These are phyloP conservation scores for Strombidium stylifer DNA, from an alignment of 73 alveolate genomes.

Conservation along the genomic window DNA sequence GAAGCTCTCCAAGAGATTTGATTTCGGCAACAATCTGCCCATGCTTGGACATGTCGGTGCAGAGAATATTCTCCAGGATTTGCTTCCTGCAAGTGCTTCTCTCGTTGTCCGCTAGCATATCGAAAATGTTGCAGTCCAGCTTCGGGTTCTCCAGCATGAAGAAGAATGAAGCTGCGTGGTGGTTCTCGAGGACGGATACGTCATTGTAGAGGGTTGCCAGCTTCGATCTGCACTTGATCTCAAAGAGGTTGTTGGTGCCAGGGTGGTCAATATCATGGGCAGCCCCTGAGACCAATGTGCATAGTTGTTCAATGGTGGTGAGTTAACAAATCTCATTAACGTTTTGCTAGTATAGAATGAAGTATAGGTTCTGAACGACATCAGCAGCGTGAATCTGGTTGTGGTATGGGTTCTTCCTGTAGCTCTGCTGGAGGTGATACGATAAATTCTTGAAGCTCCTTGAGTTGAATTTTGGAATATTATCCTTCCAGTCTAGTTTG, in stretches of 20 bases:
- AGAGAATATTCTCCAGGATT: slow-evolving; percentile 60
- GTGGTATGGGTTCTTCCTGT: too few relatives aligned
- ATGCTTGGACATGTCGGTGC: slow-evolving; percentile 81
- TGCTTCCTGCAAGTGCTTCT: slow-evolving; percentile 45
- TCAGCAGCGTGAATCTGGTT: slow-evolving; percentile 77
- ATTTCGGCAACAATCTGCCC: slow-evolving; percentile 32
- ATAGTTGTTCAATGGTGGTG: slow-evolving; percentile 12
- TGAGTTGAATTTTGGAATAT: too few relatives aligned
- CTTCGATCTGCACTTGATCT: slow-evolving; percentile 53
- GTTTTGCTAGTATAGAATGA: slow-evolving; percentile 6
- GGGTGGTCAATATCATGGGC: slow-evolving; percentile 94
- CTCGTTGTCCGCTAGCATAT: slow-evolving; percentile 39
- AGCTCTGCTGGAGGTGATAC: too few relatives aligned
- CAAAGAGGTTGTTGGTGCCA: slow-evolving; percentile 76
- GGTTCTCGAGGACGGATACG: slow-evolving; percentile 79
- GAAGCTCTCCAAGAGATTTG: slow-evolving; percentile 27
- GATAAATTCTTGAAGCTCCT: too few relatives aligned
- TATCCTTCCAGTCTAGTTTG: slow-evolving; percentile 25
- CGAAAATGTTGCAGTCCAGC: slow-evolving; percentile 56
- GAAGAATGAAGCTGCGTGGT: slow-evolving; percentile 78
- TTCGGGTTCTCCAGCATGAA: slow-evolving; percentile 49
- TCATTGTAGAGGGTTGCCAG: slow-evolving; percentile 81
- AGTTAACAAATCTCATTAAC: slow-evolving; percentile 11
- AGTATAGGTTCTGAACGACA: slow-evolving; percentile 59
- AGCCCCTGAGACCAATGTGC: slow-evolving; percentile 34